These are phyloP conservation scores for Macrophomina tecta DNA, from an alignment of 2,329 filamentous ascomycete species.

Conservation along the genomic window DNA sequence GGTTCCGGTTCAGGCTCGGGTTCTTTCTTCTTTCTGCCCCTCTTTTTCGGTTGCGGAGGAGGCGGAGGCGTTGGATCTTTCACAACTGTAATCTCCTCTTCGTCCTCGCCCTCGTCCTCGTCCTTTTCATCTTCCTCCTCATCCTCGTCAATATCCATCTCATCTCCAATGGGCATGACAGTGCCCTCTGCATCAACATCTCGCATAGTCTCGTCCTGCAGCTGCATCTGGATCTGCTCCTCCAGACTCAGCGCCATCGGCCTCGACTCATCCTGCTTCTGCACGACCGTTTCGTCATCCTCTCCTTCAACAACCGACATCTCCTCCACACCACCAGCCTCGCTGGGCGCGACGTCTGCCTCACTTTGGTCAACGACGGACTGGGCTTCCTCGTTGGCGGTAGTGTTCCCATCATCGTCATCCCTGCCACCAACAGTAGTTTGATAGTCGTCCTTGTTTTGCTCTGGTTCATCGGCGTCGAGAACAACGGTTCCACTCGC, in stretches of 20 bases:
- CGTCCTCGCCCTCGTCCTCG: constrained; percentile 34
- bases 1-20: background rate
- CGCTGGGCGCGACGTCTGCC: background rate
- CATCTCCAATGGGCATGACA: constrained; percentile 20
- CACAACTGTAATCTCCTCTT: constrained; percentile 21
- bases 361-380: constrained; percentile 19
- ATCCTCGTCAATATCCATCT: constrained; percentile 24
- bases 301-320: constrained; percentile 23
- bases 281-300: constrained; percentile 30
- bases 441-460: constrained; percentile 10
- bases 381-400: constrained; percentile 29
- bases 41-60: constrained; percentile 4
- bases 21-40: constrained; percentile 12
- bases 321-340: background rate
- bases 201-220: constrained; percentile 22
- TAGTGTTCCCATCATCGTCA: constrained; percentile 33
- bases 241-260: constrained; percentile 4
- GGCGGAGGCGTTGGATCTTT: constrained; percentile 20
- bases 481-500: constrained; percentile 2
- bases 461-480: constrained; percentile 28
- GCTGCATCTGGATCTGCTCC: constrained; percentile 28
- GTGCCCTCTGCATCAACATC: constrained; percentile 45
- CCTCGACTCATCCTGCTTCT: background rate
- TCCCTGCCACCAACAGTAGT: constrained; percentile 3
- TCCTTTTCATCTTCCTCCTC: constrained; percentile 33